phyloP scores from a whole-genome alignment of 768 basidiomycete genomes.

The Leucogyrophana mollusca region DNA sequence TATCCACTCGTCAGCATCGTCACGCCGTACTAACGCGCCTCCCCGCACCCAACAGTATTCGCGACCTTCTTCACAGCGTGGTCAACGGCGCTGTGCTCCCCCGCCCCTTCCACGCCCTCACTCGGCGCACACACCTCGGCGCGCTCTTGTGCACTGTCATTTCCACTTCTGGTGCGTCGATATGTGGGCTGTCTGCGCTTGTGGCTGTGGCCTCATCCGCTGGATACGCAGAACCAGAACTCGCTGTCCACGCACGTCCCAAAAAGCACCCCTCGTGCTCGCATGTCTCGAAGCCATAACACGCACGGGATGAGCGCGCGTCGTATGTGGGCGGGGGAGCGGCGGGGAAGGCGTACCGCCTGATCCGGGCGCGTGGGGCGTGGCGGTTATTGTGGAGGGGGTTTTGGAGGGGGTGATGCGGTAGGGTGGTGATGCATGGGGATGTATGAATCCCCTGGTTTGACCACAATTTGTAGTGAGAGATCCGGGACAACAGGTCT shows the following conservation, averaged over 20 bases:
- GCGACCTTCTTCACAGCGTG: constrained; percentile 43
- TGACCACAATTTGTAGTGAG: no score
- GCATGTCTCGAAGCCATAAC: constrained; percentile 44
- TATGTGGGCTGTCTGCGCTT: no score
- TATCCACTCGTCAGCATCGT: no score
- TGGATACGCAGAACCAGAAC: no score
- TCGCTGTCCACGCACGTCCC: neutral
- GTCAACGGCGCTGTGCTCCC: constrained; percentile 16
- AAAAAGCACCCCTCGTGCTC: constrained; percentile 23
- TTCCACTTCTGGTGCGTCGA: no score
- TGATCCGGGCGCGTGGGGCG: constrained; percentile 59
- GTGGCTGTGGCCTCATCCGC: no score
- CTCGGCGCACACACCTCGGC: constrained; percentile 27
- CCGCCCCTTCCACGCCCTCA: constrained; percentile 3
- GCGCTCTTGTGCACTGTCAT: constrained; percentile 39
- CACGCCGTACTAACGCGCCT: no score
- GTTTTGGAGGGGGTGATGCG: constrained; percentile 21
- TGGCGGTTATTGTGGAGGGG: constrained; percentile 42
- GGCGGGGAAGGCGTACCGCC: constrained; percentile 34
- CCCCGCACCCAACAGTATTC: constrained; percentile 30
- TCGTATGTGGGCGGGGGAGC: constrained; percentile 41
- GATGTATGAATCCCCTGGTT: no score
- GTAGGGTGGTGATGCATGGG: neutral
- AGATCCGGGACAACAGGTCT: no score
- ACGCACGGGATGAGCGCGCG: constrained; percentile 49